Base-by-base conservation (phyloP, 352 stramenopile species). In the Pelagophyceae sp. region DNA sequence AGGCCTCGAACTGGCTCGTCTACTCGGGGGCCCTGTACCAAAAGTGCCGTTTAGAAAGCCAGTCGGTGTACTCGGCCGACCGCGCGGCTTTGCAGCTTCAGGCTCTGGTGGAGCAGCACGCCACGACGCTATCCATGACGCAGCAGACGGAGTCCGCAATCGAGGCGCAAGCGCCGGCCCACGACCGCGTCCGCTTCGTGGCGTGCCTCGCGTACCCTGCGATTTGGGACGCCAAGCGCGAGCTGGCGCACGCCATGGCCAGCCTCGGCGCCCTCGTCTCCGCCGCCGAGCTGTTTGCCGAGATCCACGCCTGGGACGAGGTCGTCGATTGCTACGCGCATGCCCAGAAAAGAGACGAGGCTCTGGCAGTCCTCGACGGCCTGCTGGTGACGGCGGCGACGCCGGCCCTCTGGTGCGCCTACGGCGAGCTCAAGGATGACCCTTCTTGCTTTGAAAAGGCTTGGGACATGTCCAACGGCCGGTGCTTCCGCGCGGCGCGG, bases 1-100 rank as follows among this genome's bases (percentile, higher is more conserved):
- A 96, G 78, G 91, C 88, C 0, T 93, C 96, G 83, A 96, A 97
- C 84, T 98, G 93, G 93, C 97, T 97, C 90, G 90, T 98, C 0
- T 96, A 98, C 83, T 95, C 92, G 6, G 97, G 92, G 15, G 93
- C 85, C 38, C 86, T 98, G 45, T 85, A 98, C 31, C 91, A 97
- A 82, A 87, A 87, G 71, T 86, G 93, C 38, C 96, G 93, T 92
- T 86, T 98, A 40, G 94, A 98, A 84, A 97, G 91, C 79, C 92
- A 97, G 81, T 89, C 89, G 20, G 91, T 86, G 0, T 93, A 97
- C 80, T 91, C 90, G 25, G 88, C 92, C 77, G 93, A 98, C 81
- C 87, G 94, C 38, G 92, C 91, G 17, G 92, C 98, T 72, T 85
- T 98, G 69, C 94, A 98, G 85, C 96, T 98, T 83, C 93, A 98